These are phyloP conservation scores for Quercus rubra DNA, from an alignment of 306 rosid genomes.

Conservation along the genomic window DNA sequence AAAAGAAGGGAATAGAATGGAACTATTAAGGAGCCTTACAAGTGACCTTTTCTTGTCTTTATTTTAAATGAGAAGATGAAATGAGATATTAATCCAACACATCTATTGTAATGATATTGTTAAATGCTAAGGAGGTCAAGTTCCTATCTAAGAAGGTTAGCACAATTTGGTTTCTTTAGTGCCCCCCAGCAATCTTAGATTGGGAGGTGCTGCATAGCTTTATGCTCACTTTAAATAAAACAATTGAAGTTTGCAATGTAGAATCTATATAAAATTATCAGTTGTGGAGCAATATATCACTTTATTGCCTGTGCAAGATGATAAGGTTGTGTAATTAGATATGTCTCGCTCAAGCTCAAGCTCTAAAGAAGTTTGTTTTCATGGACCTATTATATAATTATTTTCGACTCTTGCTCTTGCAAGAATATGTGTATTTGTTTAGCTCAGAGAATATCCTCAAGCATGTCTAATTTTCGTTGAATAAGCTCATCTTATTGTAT, in stretches of 20 bases:
- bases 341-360: not conserved
- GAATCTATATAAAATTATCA: not conserved
- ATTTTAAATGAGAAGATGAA: slow-evolving; percentile 20
- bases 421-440: not conserved
- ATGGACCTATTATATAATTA: not conserved
- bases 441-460: not conserved
- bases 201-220: not conserved
- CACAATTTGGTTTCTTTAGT: slow-evolving; percentile 15
- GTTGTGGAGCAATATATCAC: not conserved
- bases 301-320: not conserved
- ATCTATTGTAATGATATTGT: not conserved
- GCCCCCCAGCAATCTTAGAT: slow-evolving; percentile 5
- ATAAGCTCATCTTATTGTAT: not conserved
- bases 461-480: not conserved
- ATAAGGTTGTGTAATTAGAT: not conserved
- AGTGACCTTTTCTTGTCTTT: slow-evolving; percentile 17
- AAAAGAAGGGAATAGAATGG: slow-evolving; percentile 31
- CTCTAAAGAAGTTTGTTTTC: not conserved
- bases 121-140: slow-evolving; percentile 6
- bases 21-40: slow-evolving; percentile 26
- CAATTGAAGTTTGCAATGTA: not conserved
- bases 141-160: not conserved
- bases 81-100: slow-evolving; percentile 18
- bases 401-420: not conserved
- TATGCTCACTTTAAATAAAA: not conserved